phyloP scores from a whole-genome alignment of 2,329 filamentous ascomycete species.

The Colletotrichum agaves region DNA sequence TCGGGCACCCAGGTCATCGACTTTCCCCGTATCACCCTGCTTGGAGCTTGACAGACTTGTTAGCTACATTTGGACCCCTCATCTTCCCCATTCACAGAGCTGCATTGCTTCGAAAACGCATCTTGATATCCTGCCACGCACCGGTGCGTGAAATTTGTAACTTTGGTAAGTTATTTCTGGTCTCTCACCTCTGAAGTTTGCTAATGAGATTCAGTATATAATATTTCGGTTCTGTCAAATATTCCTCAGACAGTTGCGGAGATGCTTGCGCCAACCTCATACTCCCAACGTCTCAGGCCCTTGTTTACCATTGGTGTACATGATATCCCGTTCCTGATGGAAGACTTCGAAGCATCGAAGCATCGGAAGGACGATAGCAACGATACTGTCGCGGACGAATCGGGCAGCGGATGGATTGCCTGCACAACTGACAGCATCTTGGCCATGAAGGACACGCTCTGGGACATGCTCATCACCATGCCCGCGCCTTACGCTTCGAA shows the following conservation, averaged over 20 bases:
- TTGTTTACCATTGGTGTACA: constrained; percentile 95
- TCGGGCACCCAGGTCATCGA: constrained; percentile 70
- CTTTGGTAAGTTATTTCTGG: constrained; percentile 71
- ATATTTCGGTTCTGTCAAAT: constrained; percentile 91
- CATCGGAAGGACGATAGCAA: constrained; percentile 49
- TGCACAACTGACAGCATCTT: constrained; percentile 97
- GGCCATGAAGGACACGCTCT: constrained; percentile 84
- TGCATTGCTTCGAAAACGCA: constrained; percentile 85
- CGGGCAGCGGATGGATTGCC: constrained; percentile 82
- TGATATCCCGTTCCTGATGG: constrained; percentile 83
- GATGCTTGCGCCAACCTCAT: constrained; percentile 70
- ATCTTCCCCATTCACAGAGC: constrained; percentile 92
- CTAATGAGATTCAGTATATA: constrained; percentile 74
- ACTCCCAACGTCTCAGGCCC: constrained; percentile 76
- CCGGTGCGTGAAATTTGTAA: constrained; percentile 89
- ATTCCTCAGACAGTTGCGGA: constrained; percentile 81
- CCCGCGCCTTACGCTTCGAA: constrained; percentile 70
- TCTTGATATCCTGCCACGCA: constrained; percentile 85
- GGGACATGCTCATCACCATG: constrained; percentile 89
- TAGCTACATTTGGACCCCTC: constrained; percentile 88
- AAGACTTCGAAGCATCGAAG: constrained; percentile 64
- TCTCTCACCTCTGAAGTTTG: neutral
- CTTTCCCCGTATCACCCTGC: constrained; percentile 87
- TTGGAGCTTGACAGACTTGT: constrained; percentile 79
- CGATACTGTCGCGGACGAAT: constrained; percentile 55